phyloP scores from a whole-genome alignment of 2,329 filamentous ascomycete genomes.

The Cladosporium sp. region DNA sequence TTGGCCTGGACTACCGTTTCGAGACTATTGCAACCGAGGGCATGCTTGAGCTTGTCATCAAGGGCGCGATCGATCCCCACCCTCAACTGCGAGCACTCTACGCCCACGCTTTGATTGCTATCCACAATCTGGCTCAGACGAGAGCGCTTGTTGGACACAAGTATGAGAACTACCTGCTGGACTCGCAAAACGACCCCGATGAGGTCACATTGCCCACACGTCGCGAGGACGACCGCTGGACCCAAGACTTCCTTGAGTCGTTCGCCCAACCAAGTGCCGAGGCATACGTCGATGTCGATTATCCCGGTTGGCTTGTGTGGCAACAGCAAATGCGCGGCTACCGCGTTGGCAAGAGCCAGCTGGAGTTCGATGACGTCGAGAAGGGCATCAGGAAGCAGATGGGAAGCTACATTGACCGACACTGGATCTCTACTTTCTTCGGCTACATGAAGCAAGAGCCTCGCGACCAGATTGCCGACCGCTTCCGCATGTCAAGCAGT shows the following conservation, averaged over 20 bases:
- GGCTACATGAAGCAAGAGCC: conserved; percentile 96
- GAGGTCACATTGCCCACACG: conserved; percentile 73
- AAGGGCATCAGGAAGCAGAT: conserved; percentile 73
- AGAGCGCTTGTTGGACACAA: conserved; percentile 82
- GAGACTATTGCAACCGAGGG: conserved; percentile 78
- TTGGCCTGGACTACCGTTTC: conserved; percentile 89
- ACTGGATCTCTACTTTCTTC: conserved; percentile 88
- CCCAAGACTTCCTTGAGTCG: conserved; percentile 70
- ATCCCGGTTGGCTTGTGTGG: conserved; percentile 97
- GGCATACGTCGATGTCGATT: conserved; percentile 88
- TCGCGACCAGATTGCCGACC: conserved; percentile 74
- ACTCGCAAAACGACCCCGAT: conserved; percentile 75
- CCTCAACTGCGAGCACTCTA: conserved; percentile 82
- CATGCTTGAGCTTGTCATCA: conserved; percentile 79
- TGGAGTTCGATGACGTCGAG: conserved; percentile 83
- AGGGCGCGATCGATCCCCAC: conserved; percentile 85
- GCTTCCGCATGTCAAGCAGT: conserved; percentile 85
- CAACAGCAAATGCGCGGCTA: conserved; percentile 81
- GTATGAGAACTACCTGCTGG: conserved; percentile 81
- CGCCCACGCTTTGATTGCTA: conserved; percentile 71
- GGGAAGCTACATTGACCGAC: conserved; percentile 72
- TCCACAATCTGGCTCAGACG: conserved; percentile 83
- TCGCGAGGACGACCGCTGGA: conserved; percentile 76
- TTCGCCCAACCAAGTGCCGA: conserved; percentile 78
- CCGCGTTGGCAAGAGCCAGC: conserved; percentile 65